Percentiles rank a stretch among this genome's conserved stretches.
Conservation (phyloP, 495 filamentous ascomycete genomes). For the Xylona heveae region DNA sequence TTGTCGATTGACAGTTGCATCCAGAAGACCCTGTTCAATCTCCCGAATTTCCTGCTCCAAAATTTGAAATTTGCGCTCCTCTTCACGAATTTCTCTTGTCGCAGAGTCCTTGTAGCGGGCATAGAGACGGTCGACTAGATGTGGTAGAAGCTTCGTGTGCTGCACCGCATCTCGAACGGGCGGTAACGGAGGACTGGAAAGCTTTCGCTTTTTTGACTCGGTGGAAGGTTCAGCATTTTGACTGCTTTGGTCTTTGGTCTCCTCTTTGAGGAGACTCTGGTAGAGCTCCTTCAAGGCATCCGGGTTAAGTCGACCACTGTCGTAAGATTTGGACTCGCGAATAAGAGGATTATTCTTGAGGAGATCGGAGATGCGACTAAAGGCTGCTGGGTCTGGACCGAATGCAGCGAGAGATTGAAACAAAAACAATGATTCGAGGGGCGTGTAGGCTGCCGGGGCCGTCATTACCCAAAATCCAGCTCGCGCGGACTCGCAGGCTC, state of each 20-base stretch:
- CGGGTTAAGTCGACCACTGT: slow-evolving; percentile 50
- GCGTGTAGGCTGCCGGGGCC: slow-evolving; percentile 39
- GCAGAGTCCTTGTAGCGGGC: slow-evolving; percentile 46
- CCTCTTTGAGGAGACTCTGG: slow-evolving; percentile 52
- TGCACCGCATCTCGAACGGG: slow-evolving; percentile 41
- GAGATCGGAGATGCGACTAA: slow-evolving; percentile 48
- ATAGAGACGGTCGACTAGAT: slow-evolving; percentile 50
- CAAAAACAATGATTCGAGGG: slow-evolving; percentile 72
- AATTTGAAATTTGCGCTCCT: slow-evolving; percentile 45
- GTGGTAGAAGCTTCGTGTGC: slow-evolving; percentile 42
- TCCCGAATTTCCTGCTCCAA: slow-evolving; percentile 45
- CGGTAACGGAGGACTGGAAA: slow-evolving; percentile 37
- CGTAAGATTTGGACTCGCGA: slow-evolving; percentile 41
- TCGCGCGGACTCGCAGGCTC: no score
- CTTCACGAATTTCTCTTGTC: slow-evolving; percentile 44
- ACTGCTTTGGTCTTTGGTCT: slow-evolving; percentile 22
- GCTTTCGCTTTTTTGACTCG: slow-evolving; percentile 51
- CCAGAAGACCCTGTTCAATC: slow-evolving; percentile 37
- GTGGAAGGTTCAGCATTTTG: slow-evolving; percentile 13
- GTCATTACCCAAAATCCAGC: no score
- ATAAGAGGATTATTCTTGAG: slow-evolving; percentile 51
- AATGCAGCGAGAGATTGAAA: slow-evolving; percentile 61
- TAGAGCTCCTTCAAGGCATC: slow-evolving; percentile 64
- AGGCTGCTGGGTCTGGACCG: slow-evolving; percentile 41
- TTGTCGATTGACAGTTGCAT: slow-evolving; percentile 13